phyloP scores from a whole-genome alignment of 768 basidiomycete genomes.

The Tulasnella sp. region DNA sequence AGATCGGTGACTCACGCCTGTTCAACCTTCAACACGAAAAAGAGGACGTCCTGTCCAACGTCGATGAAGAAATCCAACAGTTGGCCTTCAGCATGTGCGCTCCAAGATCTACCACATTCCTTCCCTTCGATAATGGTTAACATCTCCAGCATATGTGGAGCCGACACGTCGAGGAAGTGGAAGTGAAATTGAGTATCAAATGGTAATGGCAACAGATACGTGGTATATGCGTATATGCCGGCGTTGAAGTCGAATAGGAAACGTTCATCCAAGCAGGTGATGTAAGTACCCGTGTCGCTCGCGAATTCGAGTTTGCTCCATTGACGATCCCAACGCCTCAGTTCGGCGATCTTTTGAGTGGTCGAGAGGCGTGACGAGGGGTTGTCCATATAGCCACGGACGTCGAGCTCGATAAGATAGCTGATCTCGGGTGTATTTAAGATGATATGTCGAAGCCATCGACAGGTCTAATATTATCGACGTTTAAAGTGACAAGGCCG shows the following conservation, averaged over 20 bases:
- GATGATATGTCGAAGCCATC: background rate
- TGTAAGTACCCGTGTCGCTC: no score
- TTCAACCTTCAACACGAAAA: background rate
- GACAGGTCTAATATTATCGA: background rate
- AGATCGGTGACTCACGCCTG: background rate
- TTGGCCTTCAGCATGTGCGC: background rate
- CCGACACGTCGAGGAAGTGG: no score
- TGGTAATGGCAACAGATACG: no score
- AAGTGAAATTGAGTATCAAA: no score
- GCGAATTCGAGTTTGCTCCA: background rate
- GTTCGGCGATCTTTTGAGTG: background rate
- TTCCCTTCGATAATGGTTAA: background rate
- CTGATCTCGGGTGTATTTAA: background rate
- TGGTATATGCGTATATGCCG: no score
- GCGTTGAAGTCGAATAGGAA: no score
- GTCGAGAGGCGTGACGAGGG: background rate
- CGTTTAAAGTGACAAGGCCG: background rate
- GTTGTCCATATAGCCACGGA: background rate
- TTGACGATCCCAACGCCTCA: background rate
- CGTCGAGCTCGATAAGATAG: background rate
- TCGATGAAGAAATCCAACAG: no score
- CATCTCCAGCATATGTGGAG: background rate
- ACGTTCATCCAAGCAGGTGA: no score
- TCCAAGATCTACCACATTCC: background rate
- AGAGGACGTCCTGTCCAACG: no score